These are phyloP conservation scores for Brettanomyces anomalus DNA, from an alignment of 805 yeast species.

Conservation along the genomic window DNA sequence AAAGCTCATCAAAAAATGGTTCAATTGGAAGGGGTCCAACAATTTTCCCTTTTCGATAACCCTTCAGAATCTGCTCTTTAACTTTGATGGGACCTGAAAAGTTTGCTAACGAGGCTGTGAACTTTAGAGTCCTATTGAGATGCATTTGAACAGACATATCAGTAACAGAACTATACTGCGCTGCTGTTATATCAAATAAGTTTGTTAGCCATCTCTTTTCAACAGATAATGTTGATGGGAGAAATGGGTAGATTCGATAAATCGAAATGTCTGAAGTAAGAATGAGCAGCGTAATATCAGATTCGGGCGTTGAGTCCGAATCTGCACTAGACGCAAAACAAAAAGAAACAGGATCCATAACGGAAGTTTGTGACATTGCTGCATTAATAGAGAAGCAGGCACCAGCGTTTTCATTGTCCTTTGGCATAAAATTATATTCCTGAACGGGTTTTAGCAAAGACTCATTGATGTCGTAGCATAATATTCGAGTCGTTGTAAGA, in stretches of 20 bases:
- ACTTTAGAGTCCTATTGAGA: slow-evolving; percentile 16
- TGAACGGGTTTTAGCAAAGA: slow-evolving; percentile 15
- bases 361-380: slow-evolving; percentile 4
- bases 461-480: slow-evolving; percentile 27
- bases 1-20: slow-evolving; percentile 48
- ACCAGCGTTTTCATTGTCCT: slow-evolving; percentile 14
- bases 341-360: slow-evolving; percentile 32
- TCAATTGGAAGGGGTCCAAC: slow-evolving; percentile 43
- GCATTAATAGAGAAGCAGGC: background rate
- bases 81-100: slow-evolving; percentile 6
- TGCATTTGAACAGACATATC: slow-evolving; percentile 6
- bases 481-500: slow-evolving; percentile 28
- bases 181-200: slow-evolving; percentile 18
- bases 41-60: slow-evolving; percentile 15
- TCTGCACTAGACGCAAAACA: slow-evolving; percentile 29
- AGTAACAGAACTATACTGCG: slow-evolving; percentile 17
- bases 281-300: slow-evolving; percentile 45
- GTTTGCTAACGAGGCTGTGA: slow-evolving; percentile 15
- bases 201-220: slow-evolving; percentile 22
- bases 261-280: slow-evolving; percentile 50
- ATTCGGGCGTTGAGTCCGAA: slow-evolving; percentile 20
- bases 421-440: slow-evolving; percentile 14
- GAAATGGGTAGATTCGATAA: slow-evolving; percentile 54
- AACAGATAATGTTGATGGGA: slow-evolving; percentile 39
- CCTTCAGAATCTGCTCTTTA: slow-evolving; percentile 10